phyloP scores from a whole-genome alignment of 495 filamentous ascomycete genomes.

The Tuber melanosporum region DNA sequence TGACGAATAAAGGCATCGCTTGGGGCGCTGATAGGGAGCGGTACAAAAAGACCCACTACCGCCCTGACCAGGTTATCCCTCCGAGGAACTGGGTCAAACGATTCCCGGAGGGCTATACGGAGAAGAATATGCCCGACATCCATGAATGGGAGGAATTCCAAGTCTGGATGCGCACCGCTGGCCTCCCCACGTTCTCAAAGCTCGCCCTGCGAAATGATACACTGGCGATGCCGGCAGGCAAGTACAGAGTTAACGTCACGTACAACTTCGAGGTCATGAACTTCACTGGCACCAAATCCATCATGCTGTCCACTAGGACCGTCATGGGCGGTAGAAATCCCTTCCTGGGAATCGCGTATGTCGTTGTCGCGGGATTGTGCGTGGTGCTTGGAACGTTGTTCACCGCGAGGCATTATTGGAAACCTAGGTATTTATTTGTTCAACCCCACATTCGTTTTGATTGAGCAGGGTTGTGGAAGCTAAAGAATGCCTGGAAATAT shows the following conservation, averaged over 20 bases:
- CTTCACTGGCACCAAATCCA: conserved; percentile 89
- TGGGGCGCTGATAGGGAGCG: conserved; percentile 77
- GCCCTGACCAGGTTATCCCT: conserved; percentile 58
- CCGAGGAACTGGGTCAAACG: conserved; percentile 75
- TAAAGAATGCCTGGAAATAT: conserved; percentile 18
- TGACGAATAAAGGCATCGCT: conserved; percentile 70
- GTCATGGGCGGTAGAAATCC: conserved; percentile 93
- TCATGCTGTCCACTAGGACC: conserved; percentile 87
- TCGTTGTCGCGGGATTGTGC: conserved; percentile 90
- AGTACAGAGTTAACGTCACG: conserved; percentile 65
- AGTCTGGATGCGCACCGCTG: conserved; percentile 98
- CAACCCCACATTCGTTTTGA: neutral
- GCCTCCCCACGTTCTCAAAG: conserved; percentile 93
- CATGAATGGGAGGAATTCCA: conserved; percentile 74
- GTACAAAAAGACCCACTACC: conserved; percentile 65
- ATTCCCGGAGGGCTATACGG: conserved; percentile 58
- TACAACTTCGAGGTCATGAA: conserved; percentile 62
- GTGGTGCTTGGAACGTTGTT: conserved; percentile 81
- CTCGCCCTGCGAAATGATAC: conserved; percentile 73
- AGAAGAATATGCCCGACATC: conserved; percentile 56
- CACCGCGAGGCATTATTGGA: conserved; percentile 80
- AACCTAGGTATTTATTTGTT: conserved; percentile 60
- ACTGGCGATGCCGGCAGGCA: conserved; percentile 58
- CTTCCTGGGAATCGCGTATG: conserved; percentile 91
- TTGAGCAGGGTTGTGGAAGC: neutral